phyloP scores from a whole-genome alignment of 2,329 filamentous ascomycete genomes.

The Kalmusia sp. region DNA sequence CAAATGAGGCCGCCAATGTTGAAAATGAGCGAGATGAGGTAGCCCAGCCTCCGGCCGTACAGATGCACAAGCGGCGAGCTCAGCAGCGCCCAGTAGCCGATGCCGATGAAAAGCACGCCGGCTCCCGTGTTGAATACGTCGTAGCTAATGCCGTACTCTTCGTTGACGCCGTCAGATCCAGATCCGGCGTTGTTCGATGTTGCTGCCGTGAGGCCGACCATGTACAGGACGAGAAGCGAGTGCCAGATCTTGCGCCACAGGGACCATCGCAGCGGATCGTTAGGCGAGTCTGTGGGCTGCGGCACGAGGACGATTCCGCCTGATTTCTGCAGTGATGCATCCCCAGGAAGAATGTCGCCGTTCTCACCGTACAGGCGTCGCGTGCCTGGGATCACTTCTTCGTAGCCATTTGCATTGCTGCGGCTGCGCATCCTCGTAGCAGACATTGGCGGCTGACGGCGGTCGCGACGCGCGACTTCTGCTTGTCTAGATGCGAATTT shows the following conservation, averaged over 20 bases:
- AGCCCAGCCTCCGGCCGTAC: slow-evolving; percentile 25
- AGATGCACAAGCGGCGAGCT: slow-evolving; percentile 25
- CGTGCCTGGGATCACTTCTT: slow-evolving; percentile 27
- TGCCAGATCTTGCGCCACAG: slow-evolving; percentile 50
- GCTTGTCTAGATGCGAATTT: neutral
- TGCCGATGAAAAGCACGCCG: slow-evolving; percentile 25
- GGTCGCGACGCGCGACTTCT: neutral
- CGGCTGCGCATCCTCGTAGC: slow-evolving; percentile 12
- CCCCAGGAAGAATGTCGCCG: slow-evolving; percentile 39
- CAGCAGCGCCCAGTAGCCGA: slow-evolving; percentile 27
- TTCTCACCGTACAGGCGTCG: slow-evolving; percentile 24
- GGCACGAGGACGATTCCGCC: slow-evolving; percentile 57
- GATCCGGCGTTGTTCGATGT: slow-evolving; percentile 29
- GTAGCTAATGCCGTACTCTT: slow-evolving; percentile 26
- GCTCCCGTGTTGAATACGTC: slow-evolving; percentile 28
- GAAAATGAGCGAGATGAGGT: slow-evolving; percentile 24
- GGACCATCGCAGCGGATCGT: slow-evolving; percentile 61
- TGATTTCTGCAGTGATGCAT: slow-evolving; percentile 26
- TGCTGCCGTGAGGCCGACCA: slow-evolving; percentile 25
- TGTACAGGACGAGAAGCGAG: slow-evolving; percentile 25
- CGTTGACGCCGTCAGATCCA: slow-evolving; percentile 25
- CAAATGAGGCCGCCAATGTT: slow-evolving; percentile 28
- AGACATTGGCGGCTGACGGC: slow-evolving; percentile 2
- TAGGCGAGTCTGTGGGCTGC: slow-evolving; percentile 56
- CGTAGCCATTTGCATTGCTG: slow-evolving; percentile 16